A percentile compares a stretch with the other conserved stretches of the same genome.
These are phyloP conservation scores for Pythium inflatum DNA, from an alignment of 352 stramenopile genomes.

Conservation along the genomic window DNA sequence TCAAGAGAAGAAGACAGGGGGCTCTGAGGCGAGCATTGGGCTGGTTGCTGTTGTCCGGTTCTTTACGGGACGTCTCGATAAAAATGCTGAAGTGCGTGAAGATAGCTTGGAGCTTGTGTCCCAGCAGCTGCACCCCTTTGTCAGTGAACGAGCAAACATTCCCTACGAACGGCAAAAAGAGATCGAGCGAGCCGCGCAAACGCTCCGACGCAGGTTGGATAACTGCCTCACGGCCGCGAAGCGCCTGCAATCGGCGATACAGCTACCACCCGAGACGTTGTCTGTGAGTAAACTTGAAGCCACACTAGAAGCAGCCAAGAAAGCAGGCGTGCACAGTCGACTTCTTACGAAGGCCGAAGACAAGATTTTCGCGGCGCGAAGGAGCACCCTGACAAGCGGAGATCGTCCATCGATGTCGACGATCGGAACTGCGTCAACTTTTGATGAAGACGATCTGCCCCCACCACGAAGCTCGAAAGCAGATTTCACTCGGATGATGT, in stretches of 20 bases:
- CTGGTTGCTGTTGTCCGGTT: conserved; percentile 63
- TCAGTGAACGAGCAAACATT: conserved; percentile 36
- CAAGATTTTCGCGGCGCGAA: conserved; percentile 44
- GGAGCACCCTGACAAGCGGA: conserved; percentile 38
- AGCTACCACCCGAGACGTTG: conserved; percentile 48
- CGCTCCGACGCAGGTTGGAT: conserved; percentile 55
- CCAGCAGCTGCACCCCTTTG: conserved; percentile 58
- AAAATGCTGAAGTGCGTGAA: conserved; percentile 61
- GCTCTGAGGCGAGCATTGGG: conserved; percentile 33
- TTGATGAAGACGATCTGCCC: conserved; percentile 15
- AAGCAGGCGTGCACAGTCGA: conserved; percentile 62
- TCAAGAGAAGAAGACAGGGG: conserved; percentile 18
- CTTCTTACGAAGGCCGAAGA: conserved; percentile 68
- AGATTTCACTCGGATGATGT: conserved; percentile 35
- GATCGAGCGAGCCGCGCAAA: conserved; percentile 52
- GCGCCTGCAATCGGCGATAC: conserved; percentile 51
- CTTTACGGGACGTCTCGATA: conserved; percentile 50
- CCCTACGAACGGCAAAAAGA: conserved; percentile 29
- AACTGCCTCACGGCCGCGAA: conserved; percentile 48
- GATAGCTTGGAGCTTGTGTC: conserved; percentile 60
- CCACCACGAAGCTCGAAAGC: neutral
- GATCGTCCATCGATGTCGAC: conserved; percentile 25
- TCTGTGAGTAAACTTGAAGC: conserved; percentile 56
- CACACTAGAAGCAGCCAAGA: conserved; percentile 58
- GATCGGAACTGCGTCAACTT: neutral